phyloP scores from a whole-genome alignment of 441 rosid genomes.

The Gossypium schwendimanii region DNA sequence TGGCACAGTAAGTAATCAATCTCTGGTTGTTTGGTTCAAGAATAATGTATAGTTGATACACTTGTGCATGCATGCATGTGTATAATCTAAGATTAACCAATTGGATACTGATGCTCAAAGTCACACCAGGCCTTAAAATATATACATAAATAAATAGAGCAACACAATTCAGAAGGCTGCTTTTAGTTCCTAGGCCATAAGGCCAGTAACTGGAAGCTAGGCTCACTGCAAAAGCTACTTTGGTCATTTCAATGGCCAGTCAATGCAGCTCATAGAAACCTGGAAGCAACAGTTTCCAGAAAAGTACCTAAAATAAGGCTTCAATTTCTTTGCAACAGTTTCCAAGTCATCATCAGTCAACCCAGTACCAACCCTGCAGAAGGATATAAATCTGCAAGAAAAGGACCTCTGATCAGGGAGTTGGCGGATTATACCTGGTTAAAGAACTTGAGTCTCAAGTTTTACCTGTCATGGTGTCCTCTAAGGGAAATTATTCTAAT shows the following conservation, averaged over 20 bases:
- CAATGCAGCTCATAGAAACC: not conserved
- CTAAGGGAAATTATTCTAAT: not conserved
- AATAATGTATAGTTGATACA: not conserved
- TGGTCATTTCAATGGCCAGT: conserved; percentile 1
- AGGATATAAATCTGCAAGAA: conserved; percentile 76
- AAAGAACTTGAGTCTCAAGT: not conserved
- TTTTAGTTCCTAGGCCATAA: not conserved
- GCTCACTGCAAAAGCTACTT: conserved; percentile 7
- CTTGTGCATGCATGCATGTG: not conserved
- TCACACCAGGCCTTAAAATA: not conserved
- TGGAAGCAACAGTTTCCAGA: conserved; percentile 11
- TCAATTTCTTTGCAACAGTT: conserved; percentile 72
- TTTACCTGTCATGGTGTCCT: not conserved
- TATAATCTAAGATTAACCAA: not conserved
- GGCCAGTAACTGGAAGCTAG: not conserved
- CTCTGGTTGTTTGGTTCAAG: not conserved
- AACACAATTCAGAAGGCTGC: not conserved
- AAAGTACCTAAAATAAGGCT: conserved; percentile 81
- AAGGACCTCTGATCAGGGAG: conserved; percentile 7
- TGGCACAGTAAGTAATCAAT: not conserved
- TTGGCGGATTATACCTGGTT: not conserved
- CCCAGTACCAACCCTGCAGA: conserved; percentile 97
- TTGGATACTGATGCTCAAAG: not conserved
- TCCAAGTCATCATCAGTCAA: conserved; percentile 81
- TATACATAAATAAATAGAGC: not conserved